Evolutionary conservation across 2,329 filamentous ascomycete genomes (phyloP), one percentile per base, ranked within the genome.

Genomic region (Macrophomina pseudophaseolina): DNA sequence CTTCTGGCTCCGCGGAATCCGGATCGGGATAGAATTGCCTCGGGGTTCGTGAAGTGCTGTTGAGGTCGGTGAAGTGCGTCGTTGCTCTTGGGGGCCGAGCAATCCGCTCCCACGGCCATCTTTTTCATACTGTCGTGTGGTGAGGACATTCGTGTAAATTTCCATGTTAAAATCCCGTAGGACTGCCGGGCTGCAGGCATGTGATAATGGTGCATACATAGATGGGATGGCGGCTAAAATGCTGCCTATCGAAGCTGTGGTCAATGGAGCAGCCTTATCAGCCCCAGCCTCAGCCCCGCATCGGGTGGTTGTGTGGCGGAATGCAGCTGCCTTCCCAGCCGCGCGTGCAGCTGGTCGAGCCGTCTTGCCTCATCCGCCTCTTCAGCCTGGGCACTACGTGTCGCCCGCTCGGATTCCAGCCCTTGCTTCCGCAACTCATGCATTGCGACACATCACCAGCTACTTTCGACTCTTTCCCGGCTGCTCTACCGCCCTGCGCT

Each of bases 241-340:
- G 38, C 32, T 54, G 14, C 32, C 16, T 18, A 44, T 40, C 35
- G 53, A 28, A 35, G 35, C 33, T 40, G 35, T 40, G 35, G 35
- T 42, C 53, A 53, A 12, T 53, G 32, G 32, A 8, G 12, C 18
- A 23, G 35, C 33, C 54, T 58, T 58, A 44, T 58, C 52, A 56
- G 52, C 52, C 8, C 32, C 33, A 16, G 53, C 53, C 53, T 12
- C 53, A 30, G 53, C 38, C 23, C 54, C 54, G 54, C 54, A 32
- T 16, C 14, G 8, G 38, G 54, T 18, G 11, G 35, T 18, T 38
- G 18, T 23, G 14, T 23, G 23, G 18, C 35, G 30, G 53, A 7
- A 30, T 18, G 38, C 23, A 58, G 35, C 54, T 58, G 53, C 53
- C 52, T 54, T 54, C 52, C 23, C 33, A 23, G 52, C 52, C 52